Percentiles rank a stretch among this genome's conserved stretches.
Conservation (phyloP, 306 rosid species). For the Cucurbita argyrosperma region DNA sequence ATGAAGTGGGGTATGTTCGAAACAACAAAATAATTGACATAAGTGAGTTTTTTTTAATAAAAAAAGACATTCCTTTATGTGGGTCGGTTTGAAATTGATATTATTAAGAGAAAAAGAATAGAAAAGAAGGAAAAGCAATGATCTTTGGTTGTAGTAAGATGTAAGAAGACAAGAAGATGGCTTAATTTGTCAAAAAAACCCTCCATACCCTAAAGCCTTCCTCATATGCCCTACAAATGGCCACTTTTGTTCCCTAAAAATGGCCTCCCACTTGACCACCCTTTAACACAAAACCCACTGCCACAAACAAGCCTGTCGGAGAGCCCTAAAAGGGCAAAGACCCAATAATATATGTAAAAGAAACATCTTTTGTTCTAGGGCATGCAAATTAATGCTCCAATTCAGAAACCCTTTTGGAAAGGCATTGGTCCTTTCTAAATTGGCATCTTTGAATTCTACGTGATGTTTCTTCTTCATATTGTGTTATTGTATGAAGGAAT, state of each 20-base stretch:
- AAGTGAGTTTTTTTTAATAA: not conserved
- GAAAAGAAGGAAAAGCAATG: not conserved
- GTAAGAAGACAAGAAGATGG: not conserved
- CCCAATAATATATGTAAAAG: not conserved
- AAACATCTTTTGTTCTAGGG: not conserved
- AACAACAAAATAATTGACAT: not conserved
- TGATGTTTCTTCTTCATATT: not conserved
- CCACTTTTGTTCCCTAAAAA: slow-evolving; percentile 22
- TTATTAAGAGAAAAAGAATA: not conserved
- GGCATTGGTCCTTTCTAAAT: slow-evolving; percentile 16
- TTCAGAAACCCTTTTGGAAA: not conserved
- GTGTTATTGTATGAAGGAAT: too few relatives aligned
- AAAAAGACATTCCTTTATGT: not conserved
- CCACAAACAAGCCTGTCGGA: not conserved
- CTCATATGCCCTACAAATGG: slow-evolving; percentile 21
- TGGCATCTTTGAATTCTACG: slow-evolving; percentile 38
- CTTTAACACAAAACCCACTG: not conserved
- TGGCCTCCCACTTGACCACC: slow-evolving; percentile 11
- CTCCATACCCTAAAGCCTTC: slow-evolving; percentile 1
- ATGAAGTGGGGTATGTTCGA: not conserved
- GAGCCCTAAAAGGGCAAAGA: not conserved
- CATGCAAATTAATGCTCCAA: slow-evolving; percentile 32
- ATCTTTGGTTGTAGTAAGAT: not conserved
- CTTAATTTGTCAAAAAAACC: not conserved
- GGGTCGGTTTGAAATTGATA: slow-evolving; percentile 4